Base-by-base conservation (phyloP, 2,329 filamentous ascomycete species). In the Aspergillus clavatus region DNA sequence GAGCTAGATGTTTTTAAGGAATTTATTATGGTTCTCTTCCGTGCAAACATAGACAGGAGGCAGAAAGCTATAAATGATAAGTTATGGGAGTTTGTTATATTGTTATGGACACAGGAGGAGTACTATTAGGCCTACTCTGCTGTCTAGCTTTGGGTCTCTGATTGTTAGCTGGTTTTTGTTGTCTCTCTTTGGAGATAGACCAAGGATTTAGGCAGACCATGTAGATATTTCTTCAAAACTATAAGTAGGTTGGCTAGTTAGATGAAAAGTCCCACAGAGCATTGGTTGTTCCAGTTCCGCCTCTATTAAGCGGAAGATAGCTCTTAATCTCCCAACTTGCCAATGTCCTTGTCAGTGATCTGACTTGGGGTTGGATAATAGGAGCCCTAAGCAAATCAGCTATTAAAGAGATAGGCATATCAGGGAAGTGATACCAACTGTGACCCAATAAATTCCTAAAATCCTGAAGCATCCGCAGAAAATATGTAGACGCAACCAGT, bases 401-500 rank as follows among this genome's bases (percentile, higher is more conserved):
- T 14, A 14, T 29, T 29, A 11, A 29, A 29, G 27, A n/a, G 27
- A 29, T 29, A 29, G 2, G 27, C 10, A 29, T 14, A 14, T 29
- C 27, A 7, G 27, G 27, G 27, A 7, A 5, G 27, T 29, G 27
- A 29, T 29, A 50, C 41, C 14, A 47, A 28, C 31, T 47, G 28
- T 31, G 39, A 39, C 7, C 33, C 5, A 19, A 50, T 16, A 18
- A 39, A 46, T 21, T 38, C 33, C 47, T 33, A 45, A 35, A 50
- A 50, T 26, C 29, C 42, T 7, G 38, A 51, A 27, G 40, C 23
- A 16, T 48, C 45, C 22, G 40, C 45, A 8, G 40, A 45, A 19
- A 50, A 50, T 11, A 43, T 48, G 28, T 46, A 46, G 22, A 50
- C 35, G 33, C 44, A 21, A 12, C 38, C 40, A 24, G 45, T 41